phyloP scores from a whole-genome alignment of 129 eudicot species.

The Saposhnikovia divaricata region DNA sequence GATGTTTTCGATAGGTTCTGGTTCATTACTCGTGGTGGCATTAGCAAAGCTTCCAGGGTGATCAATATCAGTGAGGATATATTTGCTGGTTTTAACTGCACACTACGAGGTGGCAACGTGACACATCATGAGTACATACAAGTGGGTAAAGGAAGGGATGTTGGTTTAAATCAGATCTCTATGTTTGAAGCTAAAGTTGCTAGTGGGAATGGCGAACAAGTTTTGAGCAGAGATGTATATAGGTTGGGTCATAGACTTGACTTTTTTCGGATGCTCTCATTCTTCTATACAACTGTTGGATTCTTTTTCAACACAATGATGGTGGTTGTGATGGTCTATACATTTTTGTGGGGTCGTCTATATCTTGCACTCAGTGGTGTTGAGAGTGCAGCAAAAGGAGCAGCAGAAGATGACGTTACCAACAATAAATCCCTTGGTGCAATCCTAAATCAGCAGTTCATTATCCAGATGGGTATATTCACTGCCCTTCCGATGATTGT shows the following conservation, averaged over 20 bases:
- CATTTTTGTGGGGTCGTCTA: constrained; percentile 83
- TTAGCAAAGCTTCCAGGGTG: constrained; percentile 81
- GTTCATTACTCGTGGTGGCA: constrained; percentile 87
- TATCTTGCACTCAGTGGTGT: constrained; percentile 87
- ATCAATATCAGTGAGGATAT: constrained; percentile 90
- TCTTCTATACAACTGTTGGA: constrained; percentile 79
- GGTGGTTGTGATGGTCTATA: constrained; percentile 58
- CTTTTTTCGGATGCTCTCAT: constrained; percentile 86
- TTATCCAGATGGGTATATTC: constrained; percentile 76
- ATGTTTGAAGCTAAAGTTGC: constrained; percentile 97
- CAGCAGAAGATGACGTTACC: constrained; percentile 28
- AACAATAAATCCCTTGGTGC: constrained; percentile 58
- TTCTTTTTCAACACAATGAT: constrained; percentile 77
- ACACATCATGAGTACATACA: constrained; percentile 93
- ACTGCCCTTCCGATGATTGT: constrained; percentile 92
- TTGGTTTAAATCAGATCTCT: constrained; percentile 84
- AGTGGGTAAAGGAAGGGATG: constrained; percentile 95
- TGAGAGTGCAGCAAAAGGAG: constrained; percentile 43
- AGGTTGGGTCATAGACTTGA: constrained; percentile 89
- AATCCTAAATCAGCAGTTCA: constrained; percentile 68
- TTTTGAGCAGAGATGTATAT: constrained; percentile 80
- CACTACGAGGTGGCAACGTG: constrained; percentile 78
- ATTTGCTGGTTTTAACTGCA: constrained; percentile 84
- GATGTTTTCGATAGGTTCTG: constrained; percentile 92
- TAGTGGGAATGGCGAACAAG: constrained; percentile 88